Evolutionary conservation across 2,329 filamentous ascomycete species (phyloP).

Genomic region (Epichloe typhina): DNA sequence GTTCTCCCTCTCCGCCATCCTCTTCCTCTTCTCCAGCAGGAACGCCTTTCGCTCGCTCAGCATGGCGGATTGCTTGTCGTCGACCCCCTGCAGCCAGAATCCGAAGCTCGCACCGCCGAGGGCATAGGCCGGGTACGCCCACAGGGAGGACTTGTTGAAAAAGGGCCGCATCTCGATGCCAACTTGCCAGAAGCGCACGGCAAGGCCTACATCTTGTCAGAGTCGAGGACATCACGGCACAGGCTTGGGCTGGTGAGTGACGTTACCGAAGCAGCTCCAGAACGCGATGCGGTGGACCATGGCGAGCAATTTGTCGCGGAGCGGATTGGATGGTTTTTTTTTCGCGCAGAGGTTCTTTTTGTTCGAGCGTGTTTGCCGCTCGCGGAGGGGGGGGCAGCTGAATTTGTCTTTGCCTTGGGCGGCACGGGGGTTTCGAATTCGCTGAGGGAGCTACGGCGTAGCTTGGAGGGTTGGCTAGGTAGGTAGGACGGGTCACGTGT

Average conservation of each 20-base stretch:
- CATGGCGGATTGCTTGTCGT: slow-evolving; percentile 65
- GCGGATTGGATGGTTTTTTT: background rate
- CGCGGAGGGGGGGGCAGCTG: too few relatives aligned
- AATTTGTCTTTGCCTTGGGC: too few relatives aligned
- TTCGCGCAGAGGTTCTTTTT: background rate
- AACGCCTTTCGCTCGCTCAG: slow-evolving; percentile 65
- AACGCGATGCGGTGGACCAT: slow-evolving; percentile 60
- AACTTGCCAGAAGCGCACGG: slow-evolving; percentile 88
- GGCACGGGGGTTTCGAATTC: background rate
- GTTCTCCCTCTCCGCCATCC: slow-evolving; percentile 35
- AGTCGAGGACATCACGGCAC: background rate
- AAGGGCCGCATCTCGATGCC: slow-evolving; percentile 97
- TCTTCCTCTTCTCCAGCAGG: slow-evolving; percentile 79
- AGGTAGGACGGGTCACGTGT: background rate
- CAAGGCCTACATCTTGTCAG: slow-evolving; percentile 51
- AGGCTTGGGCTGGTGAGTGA: slow-evolving; percentile 8
- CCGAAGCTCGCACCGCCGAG: slow-evolving; percentile 81
- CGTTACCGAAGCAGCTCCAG: slow-evolving; percentile 86
- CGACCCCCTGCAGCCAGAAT: slow-evolving; percentile 90
- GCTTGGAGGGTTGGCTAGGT: too few relatives aligned
- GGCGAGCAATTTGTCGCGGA: slow-evolving; percentile 13
- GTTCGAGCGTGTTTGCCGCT: background rate
- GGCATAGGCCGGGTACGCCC: slow-evolving; percentile 86
- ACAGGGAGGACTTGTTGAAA: slow-evolving; percentile 71
- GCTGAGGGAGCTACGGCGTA: too few relatives aligned